Percentiles rank a stretch among this genome's conserved stretches.
phyloP scores from a whole-genome alignment of 345 rosid genomes.

The Brassica rapa region DNA sequence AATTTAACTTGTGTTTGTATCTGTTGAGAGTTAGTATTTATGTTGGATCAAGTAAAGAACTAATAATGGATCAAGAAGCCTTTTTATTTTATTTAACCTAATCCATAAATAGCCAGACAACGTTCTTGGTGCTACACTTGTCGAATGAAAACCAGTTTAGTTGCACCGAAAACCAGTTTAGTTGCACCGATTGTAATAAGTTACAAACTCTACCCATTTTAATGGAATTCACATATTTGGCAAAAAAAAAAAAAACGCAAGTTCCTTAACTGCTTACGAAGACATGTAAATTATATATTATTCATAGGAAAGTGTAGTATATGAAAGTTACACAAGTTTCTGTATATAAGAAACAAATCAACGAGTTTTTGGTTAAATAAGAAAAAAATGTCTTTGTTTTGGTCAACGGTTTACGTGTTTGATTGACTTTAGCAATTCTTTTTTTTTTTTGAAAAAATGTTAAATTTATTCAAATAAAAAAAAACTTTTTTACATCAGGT shows the following conservation, averaged over 20 bases:
- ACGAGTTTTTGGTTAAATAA: neutral
- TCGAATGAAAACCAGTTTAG: slow-evolving; percentile 23
- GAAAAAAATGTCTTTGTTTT: neutral
- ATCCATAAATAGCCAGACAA: slow-evolving; percentile 24
- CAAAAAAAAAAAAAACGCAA: neutral
- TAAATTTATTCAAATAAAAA: no score
- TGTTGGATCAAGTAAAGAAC: slow-evolving; percentile 38
- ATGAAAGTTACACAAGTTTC: slow-evolving; percentile 13
- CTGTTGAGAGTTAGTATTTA: slow-evolving; percentile 38
- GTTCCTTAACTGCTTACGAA: neutral
- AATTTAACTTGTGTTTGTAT: slow-evolving; percentile 24
- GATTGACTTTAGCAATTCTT: neutral
- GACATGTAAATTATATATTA: slow-evolving; percentile 16
- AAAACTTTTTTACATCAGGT: no score
- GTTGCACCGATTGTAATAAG: no score
- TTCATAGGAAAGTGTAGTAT: slow-evolving; percentile 9
- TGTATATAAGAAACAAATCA: slow-evolving; percentile 9
- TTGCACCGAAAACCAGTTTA: slow-evolving; percentile 25
- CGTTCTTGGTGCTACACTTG: slow-evolving; percentile 28
- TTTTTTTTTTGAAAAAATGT: no score
- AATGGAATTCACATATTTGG: no score
- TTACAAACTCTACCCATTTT: no score
- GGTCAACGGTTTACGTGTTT: slow-evolving; percentile 25
- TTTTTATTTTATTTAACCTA: slow-evolving; percentile 11
- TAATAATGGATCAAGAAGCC: slow-evolving; percentile 26